Conservation (phyloP, 441 rosid genomes). For the Aquilaria agallochum region DNA sequence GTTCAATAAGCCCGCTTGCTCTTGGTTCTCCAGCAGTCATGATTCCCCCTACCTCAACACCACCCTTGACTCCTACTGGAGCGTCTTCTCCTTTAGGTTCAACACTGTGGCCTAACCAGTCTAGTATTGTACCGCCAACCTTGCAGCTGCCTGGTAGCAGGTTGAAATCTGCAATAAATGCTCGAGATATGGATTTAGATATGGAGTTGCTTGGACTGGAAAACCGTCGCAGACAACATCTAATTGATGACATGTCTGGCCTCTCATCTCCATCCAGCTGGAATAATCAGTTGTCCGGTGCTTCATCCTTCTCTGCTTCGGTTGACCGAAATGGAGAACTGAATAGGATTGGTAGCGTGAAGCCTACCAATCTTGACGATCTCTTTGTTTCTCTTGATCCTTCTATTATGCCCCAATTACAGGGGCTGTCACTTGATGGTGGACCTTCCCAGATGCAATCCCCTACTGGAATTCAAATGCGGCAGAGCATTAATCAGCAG, state of each 20-base stretch:
- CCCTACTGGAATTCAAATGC: constrained; percentile 49
- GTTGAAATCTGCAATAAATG: constrained; percentile 52
- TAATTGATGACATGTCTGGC: constrained; percentile 53
- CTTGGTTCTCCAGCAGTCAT: constrained; percentile 54
- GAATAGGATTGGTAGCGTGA: constrained; percentile 54
- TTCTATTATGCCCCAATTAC: constrained; percentile 36
- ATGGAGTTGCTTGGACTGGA: constrained; percentile 41
- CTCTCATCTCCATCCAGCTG: constrained; percentile 62
- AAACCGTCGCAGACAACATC: constrained; percentile 32
- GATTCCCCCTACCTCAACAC: constrained; percentile 47
- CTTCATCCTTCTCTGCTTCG: constrained; percentile 35
- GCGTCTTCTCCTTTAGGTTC: constrained; percentile 54
- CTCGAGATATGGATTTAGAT: constrained; percentile 60
- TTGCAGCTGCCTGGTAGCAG: constrained; percentile 82
- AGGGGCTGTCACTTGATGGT: constrained; percentile 35
- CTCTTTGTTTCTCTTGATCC: constrained; percentile 49
- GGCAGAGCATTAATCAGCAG: constrained; percentile 42
- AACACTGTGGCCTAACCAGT: constrained; percentile 53
- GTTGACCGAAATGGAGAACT: constrained; percentile 39
- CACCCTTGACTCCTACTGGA: constrained; percentile 55
- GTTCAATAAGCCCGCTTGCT: constrained; percentile 52
- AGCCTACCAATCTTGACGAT: constrained; percentile 58
- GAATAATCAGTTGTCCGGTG: constrained; percentile 44
- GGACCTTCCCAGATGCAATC: constrained; percentile 32
- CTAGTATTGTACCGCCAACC: constrained; percentile 41